Conservation (phyloP, 768 basidiomycete species). For the Trametes meyenii region DNA sequence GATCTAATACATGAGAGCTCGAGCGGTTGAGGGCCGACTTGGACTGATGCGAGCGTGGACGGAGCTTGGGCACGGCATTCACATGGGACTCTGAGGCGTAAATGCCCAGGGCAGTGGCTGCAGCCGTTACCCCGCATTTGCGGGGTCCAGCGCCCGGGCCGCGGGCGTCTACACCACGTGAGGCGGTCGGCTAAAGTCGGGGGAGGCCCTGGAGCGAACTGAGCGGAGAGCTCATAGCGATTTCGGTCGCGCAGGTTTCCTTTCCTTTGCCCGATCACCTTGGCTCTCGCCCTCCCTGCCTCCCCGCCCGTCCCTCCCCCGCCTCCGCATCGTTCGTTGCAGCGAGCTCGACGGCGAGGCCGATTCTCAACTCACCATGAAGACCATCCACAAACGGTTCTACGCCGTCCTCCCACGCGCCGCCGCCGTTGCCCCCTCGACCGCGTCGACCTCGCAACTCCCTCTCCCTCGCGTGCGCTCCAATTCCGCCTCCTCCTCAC, state of each 20-base stretch:
- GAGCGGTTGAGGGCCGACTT: too few relatives aligned
- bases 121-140: background rate
- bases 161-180: background rate
- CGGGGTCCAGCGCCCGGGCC: background rate
- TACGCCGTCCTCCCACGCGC: constrained; percentile 47
- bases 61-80: background rate
- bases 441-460: constrained; percentile 34
- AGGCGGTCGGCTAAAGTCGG: constrained; percentile 16
- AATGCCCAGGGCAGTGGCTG: background rate
- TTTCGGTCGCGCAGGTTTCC: background rate
- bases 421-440: constrained; percentile 27
- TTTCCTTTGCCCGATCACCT: constrained; percentile 20
- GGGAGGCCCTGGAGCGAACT: background rate
- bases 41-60: too few relatives aligned
- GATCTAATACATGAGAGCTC: background rate
- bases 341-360: background rate
- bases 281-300: background rate
- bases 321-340: constrained; percentile 2
- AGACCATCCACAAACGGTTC: constrained; percentile 46
- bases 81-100: background rate
- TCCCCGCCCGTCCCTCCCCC: background rate
- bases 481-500: constrained; percentile 42
- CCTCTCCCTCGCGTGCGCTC: constrained; percentile 46
- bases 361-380: constrained; percentile 16
- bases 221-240: background rate